Conservation (phyloP, 192 early-diverging fungal genomes). For the Gigaspora rosea region DNA sequence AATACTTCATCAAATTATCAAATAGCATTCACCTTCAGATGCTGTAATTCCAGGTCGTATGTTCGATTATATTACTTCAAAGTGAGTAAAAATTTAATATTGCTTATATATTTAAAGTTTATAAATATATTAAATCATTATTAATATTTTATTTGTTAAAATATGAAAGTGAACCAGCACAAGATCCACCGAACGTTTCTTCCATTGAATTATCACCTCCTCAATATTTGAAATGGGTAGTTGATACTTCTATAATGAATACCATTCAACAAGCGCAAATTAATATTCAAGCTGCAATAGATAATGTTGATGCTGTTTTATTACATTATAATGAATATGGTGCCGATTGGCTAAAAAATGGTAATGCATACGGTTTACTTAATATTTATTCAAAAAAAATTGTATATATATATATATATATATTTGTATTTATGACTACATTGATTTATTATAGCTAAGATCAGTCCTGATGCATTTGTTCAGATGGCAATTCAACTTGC, state of each 20-base stretch:
- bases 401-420: not conserved
- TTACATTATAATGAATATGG: conserved; percentile 78
- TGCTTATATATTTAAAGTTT: too few species aligned
- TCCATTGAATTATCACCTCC: conserved; percentile 52
- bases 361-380: conserved; percentile 18
- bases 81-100: conserved; percentile 46
- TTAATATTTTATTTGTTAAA: conserved; percentile 25
- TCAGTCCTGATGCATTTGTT: conserved; percentile 87
- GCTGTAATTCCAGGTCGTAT: conserved; percentile 86
- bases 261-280: conserved; percentile 63
- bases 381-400: not conserved
- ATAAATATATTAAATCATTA: not conserved
- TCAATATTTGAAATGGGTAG: conserved; percentile 69
- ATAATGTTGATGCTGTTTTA: conserved; percentile 71
- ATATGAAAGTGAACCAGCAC: conserved; percentile 52
- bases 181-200: conserved; percentile 44
- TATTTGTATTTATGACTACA: not conserved
- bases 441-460: conserved; percentile 47
- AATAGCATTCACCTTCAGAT: conserved; percentile 86
- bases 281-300: conserved; percentile 64
- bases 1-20: not conserved
- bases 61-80: conserved; percentile 66
- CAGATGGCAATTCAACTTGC: conserved; percentile 91
- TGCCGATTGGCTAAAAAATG: conserved; percentile 80
- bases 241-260: conserved; percentile 55